phyloP scores from a whole-genome alignment of 2,329 filamentous ascomycete genomes.

The Phyllosticta citribraziliensis region DNA sequence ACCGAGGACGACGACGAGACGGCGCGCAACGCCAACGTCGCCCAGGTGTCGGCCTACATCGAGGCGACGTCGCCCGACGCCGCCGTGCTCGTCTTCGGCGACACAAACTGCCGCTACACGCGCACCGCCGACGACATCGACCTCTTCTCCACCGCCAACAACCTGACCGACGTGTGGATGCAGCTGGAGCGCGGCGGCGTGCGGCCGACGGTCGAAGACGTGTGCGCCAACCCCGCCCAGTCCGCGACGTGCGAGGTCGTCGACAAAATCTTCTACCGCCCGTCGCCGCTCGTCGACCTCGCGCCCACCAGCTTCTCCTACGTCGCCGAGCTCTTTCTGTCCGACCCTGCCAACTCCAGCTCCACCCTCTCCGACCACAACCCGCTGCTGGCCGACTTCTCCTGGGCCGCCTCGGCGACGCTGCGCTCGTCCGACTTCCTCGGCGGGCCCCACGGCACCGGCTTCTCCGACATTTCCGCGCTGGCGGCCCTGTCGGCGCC shows the following conservation, averaged over 20 bases:
- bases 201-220: slow-evolving; percentile 17
- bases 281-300: slow-evolving; percentile 38
- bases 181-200: slow-evolving; percentile 34
- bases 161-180: slow-evolving; percentile 51
- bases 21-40: slow-evolving; percentile 50
- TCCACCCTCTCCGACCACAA: slow-evolving; percentile 55
- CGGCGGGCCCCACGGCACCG: slow-evolving; percentile 42
- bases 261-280: slow-evolving; percentile 56
- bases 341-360: slow-evolving; percentile 37
- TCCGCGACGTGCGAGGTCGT: slow-evolving; percentile 52
- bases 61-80: slow-evolving; percentile 47
- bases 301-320: slow-evolving; percentile 45
- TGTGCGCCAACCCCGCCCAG: slow-evolving; percentile 50
- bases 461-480: slow-evolving; percentile 45
- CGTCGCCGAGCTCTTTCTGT: slow-evolving; percentile 45
- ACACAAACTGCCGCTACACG: slow-evolving; percentile 57
- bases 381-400: slow-evolving; percentile 49
- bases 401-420: slow-evolving; percentile 23
- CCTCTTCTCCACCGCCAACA: slow-evolving; percentile 42
- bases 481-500: slow-evolving; percentile 22
- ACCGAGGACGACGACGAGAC: slow-evolving; percentile 41
- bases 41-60: slow-evolving; percentile 51
- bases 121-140: slow-evolving; percentile 44
- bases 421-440: slow-evolving; percentile 38
- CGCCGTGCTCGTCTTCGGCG: slow-evolving; percentile 54